Evolutionary conservation across 1,284 basidiomycete species (phyloP), one percentile per base, ranked within the genome.

Genomic region (Schizopora paradoxa): DNA sequence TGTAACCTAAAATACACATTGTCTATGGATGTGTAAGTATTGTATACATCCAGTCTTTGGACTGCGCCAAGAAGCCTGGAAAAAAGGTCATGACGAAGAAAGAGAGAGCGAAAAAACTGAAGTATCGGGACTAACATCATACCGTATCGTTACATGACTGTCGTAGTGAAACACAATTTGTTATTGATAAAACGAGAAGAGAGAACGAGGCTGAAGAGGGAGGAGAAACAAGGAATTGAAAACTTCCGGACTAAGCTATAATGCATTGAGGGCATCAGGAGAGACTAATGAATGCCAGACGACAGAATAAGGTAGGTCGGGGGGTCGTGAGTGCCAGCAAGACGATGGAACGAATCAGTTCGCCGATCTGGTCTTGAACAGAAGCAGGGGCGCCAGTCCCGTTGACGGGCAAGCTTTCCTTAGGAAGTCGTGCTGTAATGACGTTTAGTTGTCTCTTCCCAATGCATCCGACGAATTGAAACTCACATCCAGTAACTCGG

Each of bases 401-500:
- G 86, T 80, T 13, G 84, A 64, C 4, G 81, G 75, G 62, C 92
- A 96, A 1, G 91, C 76, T 68, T 91, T 94, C 68, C 78, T 78
- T 66, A 96, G 64, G 69, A 96, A 96, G 13, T 91, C 91, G 61
- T 96, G 91, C 91, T 93, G 56, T 13, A 41, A 34, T 45, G 4
- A 39, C 36, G 16, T 43, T 50, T 33, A 48, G 53, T 43, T 36
- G 16, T 37, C 4, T 13, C 6, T 7, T 34, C 11, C 37, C 6
- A 21, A 25, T 23, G 48, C 38, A 19, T 5, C 8, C 14, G 26
- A 36, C 29, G 40, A 48, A 39, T 49, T 14, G 40, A 27, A 32
- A 69, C 86, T 49, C 53, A 94, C 92, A 68, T 89, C 83, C 8
- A 98, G 68, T 49, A 99, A 66, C 68, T 99, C 95, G 46, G 83